A percentile compares a stretch with the other conserved stretches of the same genome.
These are phyloP conservation scores for Phytophthora megakarya DNA, from an alignment of 352 stramenopile species.

Conservation along the genomic window DNA sequence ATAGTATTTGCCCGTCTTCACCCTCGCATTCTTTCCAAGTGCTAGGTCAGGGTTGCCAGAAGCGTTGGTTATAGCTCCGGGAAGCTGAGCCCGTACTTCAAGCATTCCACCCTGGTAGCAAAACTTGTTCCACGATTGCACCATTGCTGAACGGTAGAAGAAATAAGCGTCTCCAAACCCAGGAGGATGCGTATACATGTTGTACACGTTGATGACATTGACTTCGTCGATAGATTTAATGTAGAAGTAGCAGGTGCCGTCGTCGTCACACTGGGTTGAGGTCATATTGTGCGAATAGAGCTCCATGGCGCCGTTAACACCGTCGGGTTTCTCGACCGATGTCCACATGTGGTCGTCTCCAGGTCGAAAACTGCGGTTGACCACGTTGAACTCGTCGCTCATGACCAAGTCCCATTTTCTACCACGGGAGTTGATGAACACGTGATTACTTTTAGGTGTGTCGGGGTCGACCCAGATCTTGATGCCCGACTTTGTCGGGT, in stretches of 20 bases:
- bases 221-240: slow-evolving; percentile 45
- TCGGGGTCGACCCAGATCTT: slow-evolving; percentile 42
- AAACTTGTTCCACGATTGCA: slow-evolving; percentile 95
- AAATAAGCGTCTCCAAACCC: slow-evolving; percentile 35
- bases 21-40: slow-evolving; percentile 25
- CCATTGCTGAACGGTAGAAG: slow-evolving; percentile 73
- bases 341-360: slow-evolving; percentile 92
- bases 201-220: slow-evolving; percentile 57
- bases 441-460: slow-evolving; percentile 35
- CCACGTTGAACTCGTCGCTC: slow-evolving; percentile 69
- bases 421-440: slow-evolving; percentile 49
- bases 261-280: slow-evolving; percentile 46
- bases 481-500: slow-evolving; percentile 42
- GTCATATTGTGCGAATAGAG: slow-evolving; percentile 91
- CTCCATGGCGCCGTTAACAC: slow-evolving; percentile 87
- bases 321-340: slow-evolving; percentile 56
- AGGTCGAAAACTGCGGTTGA: slow-evolving; percentile 75
- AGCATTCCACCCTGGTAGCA: slow-evolving; percentile 93
- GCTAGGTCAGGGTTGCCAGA: slow-evolving; percentile 51
- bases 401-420: slow-evolving; percentile 65
- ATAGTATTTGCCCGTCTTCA: slow-evolving; percentile 44
- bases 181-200: slow-evolving; percentile 53
- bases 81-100: slow-evolving; percentile 88
- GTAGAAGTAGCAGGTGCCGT: slow-evolving; percentile 48
- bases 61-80: slow-evolving; percentile 59